Percentiles rank a stretch among this genome's conserved stretches.
Conservation (phyloP, 306 rosid genomes). For the Cicer judaicum region DNA sequence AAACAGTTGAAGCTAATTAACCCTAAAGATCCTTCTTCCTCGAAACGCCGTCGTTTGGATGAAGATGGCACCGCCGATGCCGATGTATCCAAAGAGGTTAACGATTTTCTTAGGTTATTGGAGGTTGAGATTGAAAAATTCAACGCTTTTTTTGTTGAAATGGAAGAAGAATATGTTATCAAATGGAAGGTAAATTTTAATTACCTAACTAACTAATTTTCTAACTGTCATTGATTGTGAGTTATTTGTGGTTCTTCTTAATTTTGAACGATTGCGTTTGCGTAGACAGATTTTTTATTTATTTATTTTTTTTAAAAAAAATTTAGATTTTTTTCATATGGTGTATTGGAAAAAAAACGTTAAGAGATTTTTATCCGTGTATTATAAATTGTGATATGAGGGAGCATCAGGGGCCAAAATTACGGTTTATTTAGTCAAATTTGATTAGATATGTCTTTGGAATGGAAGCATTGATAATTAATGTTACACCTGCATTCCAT, state of each 20-base stretch:
- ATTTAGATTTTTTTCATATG: background rate
- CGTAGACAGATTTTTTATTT: too few species aligned
- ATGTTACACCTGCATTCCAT: background rate
- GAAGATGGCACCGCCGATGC: conserved; percentile 3
- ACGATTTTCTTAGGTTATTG: conserved; percentile 63
- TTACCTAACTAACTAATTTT: too few species aligned
- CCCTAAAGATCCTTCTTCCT: conserved; percentile 17
- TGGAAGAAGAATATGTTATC: conserved; percentile 77
- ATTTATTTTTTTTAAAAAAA: background rate
- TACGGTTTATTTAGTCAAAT: background rate
- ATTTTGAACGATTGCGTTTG: too few species aligned
- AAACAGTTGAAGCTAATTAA: conserved; percentile 67
- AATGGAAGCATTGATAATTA: background rate
- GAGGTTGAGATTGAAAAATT: conserved; percentile 77
- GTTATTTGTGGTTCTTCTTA: background rate
- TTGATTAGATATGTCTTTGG: background rate
- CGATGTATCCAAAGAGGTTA: conserved; percentile 53
- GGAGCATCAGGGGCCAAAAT: background rate
- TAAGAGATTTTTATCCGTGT: background rate
- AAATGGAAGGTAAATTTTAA: conserved; percentile 60
- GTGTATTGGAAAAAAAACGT: background rate
- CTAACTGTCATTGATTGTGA: background rate
- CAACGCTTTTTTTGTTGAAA: conserved; percentile 65
- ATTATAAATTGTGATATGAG: background rate
- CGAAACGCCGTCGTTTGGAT: conserved; percentile 19